Percentiles rank a stretch among this genome's conserved stretches.
phyloP scores from a whole-genome alignment of 2,329 filamentous ascomycete genomes.

The Blastomyces percursus region DNA sequence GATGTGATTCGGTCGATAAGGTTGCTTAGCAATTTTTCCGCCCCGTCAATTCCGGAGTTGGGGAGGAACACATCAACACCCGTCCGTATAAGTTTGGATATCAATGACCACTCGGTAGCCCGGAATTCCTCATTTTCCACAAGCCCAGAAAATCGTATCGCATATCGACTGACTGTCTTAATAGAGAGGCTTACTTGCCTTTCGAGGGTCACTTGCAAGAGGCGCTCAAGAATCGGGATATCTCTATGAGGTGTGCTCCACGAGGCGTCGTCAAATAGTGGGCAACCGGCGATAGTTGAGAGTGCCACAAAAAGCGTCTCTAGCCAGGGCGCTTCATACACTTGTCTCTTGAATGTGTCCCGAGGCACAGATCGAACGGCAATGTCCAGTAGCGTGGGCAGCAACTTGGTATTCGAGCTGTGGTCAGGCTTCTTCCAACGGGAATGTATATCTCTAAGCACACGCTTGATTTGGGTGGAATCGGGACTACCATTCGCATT shows the following conservation, averaged over 20 bases:
- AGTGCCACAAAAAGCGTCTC: slow-evolving; percentile 39
- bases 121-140: slow-evolving; percentile 21
- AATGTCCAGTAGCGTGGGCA: slow-evolving; percentile 36
- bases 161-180: slow-evolving; percentile 31
- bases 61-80: slow-evolving; percentile 36
- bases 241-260: slow-evolving; percentile 10
- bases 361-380: slow-evolving; percentile 37
- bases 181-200: slow-evolving; percentile 32
- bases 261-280: slow-evolving; percentile 20
- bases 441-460: slow-evolving; percentile 28
- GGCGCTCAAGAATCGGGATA: slow-evolving; percentile 25
- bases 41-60: slow-evolving; percentile 32
- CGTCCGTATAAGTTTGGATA: slow-evolving; percentile 32
- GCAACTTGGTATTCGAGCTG: slow-evolving; percentile 20
- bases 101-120: slow-evolving; percentile 30
- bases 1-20: slow-evolving; percentile 27
- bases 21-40: slow-evolving; percentile 26
- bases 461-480: slow-evolving; percentile 25
- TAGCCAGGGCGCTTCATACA: slow-evolving; percentile 40
- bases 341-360: slow-evolving; percentile 33
- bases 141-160: slow-evolving; percentile 30
- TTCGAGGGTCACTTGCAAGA: slow-evolving; percentile 30
- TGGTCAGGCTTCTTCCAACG: slow-evolving; percentile 21
- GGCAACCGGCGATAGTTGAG: slow-evolving; percentile 29
- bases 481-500: slow-evolving; percentile 25